These are phyloP conservation scores for Tirmania nivea DNA, from an alignment of 495 filamentous ascomycete genomes.

Conservation along the genomic window DNA sequence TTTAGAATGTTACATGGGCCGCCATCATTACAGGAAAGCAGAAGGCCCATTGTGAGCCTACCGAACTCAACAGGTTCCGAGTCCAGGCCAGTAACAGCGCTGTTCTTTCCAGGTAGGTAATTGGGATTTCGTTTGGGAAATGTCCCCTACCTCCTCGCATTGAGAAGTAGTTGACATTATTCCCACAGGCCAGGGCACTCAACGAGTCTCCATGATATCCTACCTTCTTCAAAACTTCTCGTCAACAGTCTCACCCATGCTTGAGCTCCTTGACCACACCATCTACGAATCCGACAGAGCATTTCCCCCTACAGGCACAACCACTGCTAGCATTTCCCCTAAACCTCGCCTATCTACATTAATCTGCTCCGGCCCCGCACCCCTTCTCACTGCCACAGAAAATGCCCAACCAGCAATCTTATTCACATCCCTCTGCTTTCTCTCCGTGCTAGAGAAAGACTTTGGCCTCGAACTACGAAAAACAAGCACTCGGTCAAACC, in stretches of 20 bases:
- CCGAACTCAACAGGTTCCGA: not conserved
- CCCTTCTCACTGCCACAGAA: conserved; percentile 51
- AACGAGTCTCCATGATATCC: conserved; percentile 74
- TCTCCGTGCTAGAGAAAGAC: conserved; percentile 68
- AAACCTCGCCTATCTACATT: conserved; percentile 68
- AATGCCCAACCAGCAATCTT: conserved; percentile 93
- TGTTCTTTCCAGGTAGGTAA: conserved; percentile 61
- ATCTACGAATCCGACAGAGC: conserved; percentile 37
- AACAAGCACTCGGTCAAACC: conserved; percentile 14
- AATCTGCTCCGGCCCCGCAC: conserved; percentile 45
- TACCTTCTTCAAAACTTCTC: conserved; percentile 76
- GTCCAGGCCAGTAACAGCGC: conserved; percentile 42
- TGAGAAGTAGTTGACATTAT: not conserved
- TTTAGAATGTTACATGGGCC: no score
- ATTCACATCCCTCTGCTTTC: conserved; percentile 74
- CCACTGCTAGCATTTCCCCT: conserved; percentile 49
- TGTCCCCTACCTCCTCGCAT: not conserved
- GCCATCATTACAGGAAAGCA: no score
- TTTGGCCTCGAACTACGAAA: conserved; percentile 28
- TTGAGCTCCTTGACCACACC: conserved; percentile 65
- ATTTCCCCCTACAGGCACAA: conserved; percentile 42
- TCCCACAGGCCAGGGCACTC: conserved; percentile 66
- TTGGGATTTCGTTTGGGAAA: not conserved
- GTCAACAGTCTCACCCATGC: conserved; percentile 39
- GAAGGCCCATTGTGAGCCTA: no score